Evolutionary conservation across 2,329 filamentous ascomycete species (phyloP), one percentile per base, ranked within the genome.

Genomic region (Arthrinium puccinioides): DNA sequence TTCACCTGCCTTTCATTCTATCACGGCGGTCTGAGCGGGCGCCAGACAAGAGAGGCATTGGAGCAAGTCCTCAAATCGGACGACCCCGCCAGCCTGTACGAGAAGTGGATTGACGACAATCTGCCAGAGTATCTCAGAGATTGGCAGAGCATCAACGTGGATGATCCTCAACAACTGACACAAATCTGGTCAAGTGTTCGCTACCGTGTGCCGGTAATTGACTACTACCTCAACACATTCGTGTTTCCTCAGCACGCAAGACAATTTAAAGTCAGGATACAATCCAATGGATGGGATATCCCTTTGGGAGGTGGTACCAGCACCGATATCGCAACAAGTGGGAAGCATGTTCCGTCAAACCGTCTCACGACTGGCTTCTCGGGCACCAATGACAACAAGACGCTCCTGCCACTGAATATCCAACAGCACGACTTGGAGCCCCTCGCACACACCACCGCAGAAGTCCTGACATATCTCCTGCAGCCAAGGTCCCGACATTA

Each of bases 1-100:
- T 9, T 87, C 2, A 87, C 82, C 0, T 79, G 74, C 10, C 57
- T 88, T 0, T 68, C 72, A 0, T 85, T 82, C 47, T 87, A 87
- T 47, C 82, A 85, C 34, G 54, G 63, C 2, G 80, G 79, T 0
- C 53, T 84, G 0, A 66, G 38, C 2, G 42, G 63, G 3, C 30
- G 47, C 0, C 76, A 82, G 35, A 57, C 80, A 0, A 59, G 57
- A 1, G 61, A 72, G 20, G 59, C 60, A 0, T 54, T 84, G 0
- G 57, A 72, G 21, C 61, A 67, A 5, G 53, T 84, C 0, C 44
- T 72, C 0, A 71, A 67, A 37, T 69, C 70, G 0, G 73, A 81
- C 21, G 73, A 82, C 23, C 73, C 77, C 0, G 59, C 68, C 0
- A 55, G 66, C 0, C 68, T 76, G 32, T 84, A 82, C 37, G 68